Percentiles rank a stretch among this genome's conserved stretches.
These are phyloP conservation scores for Maudiozyma serrabonitensis DNA, from an alignment of 805 yeast genomes.

Conservation along the genomic window DNA sequence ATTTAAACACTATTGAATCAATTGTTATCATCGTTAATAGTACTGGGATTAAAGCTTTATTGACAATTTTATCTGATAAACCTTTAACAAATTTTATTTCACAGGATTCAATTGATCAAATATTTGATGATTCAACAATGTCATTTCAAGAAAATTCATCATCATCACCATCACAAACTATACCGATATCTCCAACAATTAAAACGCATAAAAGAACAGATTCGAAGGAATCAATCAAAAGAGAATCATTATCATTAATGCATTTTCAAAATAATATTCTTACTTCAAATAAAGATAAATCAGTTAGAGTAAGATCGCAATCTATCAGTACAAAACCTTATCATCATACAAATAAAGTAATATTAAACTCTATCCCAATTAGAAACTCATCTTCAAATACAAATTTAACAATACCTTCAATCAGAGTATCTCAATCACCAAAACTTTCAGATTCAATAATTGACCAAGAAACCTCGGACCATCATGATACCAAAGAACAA, in stretches of 20 bases:
- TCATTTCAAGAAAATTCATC: background rate
- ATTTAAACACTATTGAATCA: constrained; percentile 12
- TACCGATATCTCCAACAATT: background rate
- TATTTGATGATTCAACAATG: constrained; percentile 8
- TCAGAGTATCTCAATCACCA: background rate
- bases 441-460: background rate
- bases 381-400: background rate
- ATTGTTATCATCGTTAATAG: constrained; percentile 25
- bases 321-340: constrained; percentile 18
- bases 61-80: constrained; percentile 27
- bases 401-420: background rate
- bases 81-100: constrained; percentile 24
- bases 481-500: background rate
- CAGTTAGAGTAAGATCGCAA: constrained; percentile 24
- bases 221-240: constrained; percentile 9
- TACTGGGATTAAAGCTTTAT: constrained; percentile 28
- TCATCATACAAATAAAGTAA: background rate
- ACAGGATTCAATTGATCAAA: constrained; percentile 23
- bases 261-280: constrained; percentile 22
- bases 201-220: background rate
- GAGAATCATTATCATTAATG: constrained; percentile 25
- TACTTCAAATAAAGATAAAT: constrained; percentile 28
- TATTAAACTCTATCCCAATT: background rate
- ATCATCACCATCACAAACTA: background rate
- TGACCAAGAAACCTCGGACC: too few species aligned